A percentile compares a stretch with the other conserved stretches of the same genome.
Conservation (phyloP, 768 basidiomycete species). For the Lactarius hatsudake region DNA sequence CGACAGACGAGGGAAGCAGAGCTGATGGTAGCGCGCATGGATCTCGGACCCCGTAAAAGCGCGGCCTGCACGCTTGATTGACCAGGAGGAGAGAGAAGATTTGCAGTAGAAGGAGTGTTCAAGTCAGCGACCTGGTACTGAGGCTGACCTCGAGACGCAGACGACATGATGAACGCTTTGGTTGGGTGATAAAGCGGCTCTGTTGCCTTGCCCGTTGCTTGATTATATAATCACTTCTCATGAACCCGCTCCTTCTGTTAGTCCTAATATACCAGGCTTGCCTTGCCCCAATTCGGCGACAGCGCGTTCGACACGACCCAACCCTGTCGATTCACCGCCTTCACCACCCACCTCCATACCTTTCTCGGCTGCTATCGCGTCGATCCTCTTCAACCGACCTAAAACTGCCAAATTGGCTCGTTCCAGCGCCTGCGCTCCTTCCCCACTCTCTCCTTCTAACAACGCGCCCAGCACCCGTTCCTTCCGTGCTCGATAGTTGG, state of each 20-base stretch:
- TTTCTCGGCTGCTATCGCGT: slow-evolving; percentile 42
- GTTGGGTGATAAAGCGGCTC: not conserved
- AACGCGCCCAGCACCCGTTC: slow-evolving; percentile 40
- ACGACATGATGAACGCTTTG: not conserved
- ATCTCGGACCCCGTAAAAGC: slow-evolving; percentile 41
- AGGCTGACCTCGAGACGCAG: slow-evolving; percentile 31
- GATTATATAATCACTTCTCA: slow-evolving; percentile 9
- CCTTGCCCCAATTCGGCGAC: slow-evolving; percentile 36
- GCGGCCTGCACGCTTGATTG: slow-evolving; percentile 41
- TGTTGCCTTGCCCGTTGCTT: not conserved
- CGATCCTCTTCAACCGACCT: slow-evolving; percentile 51
- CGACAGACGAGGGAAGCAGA: slow-evolving; percentile 43
- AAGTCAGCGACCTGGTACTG: slow-evolving; percentile 43
- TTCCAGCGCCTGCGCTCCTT: slow-evolving; percentile 35
- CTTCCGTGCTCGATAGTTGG: slow-evolving; percentile 47
- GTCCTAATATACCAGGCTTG: slow-evolving; percentile 42
- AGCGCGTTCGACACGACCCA: slow-evolving; percentile 48
- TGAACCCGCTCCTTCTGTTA: slow-evolving; percentile 48
- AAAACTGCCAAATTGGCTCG: slow-evolving; percentile 50
- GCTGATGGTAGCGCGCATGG: slow-evolving; percentile 41
- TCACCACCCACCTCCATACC: slow-evolving; percentile 43
- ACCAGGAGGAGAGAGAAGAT: slow-evolving; percentile 44
- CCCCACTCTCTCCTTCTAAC: slow-evolving; percentile 16
- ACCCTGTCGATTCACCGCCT: slow-evolving; percentile 44
- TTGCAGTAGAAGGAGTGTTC: slow-evolving; percentile 51